Evolutionary conservation across 2,329 filamentous ascomycete species (phyloP).

Genomic region (Diaporthe caulivora): DNA sequence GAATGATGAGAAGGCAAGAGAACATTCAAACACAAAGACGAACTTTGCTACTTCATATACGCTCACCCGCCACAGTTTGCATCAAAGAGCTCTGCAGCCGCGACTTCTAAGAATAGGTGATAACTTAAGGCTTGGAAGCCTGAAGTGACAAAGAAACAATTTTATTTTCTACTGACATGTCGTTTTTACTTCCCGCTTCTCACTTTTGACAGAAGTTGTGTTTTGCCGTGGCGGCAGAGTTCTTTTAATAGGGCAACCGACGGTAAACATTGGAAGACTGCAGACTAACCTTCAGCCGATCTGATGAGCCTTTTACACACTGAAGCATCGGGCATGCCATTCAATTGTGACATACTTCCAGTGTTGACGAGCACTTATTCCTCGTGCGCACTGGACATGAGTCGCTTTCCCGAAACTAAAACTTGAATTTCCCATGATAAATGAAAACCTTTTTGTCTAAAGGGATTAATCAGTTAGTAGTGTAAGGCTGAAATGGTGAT

Average conservation of each 20-base stretch:
- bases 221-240: background rate
- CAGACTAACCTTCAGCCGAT: background rate
- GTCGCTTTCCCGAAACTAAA: too few relatives aligned
- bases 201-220: background rate
- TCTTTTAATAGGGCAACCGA: background rate
- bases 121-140: background rate
- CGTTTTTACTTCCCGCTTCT: background rate
- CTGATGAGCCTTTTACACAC: too few relatives aligned
- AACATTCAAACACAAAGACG: background rate
- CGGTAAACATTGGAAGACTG: too few relatives aligned
- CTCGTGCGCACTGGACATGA: too few relatives aligned
- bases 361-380: too few relatives aligned
- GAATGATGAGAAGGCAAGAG: background rate
- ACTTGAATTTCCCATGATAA: too few relatives aligned
- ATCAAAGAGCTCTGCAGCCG: conserved; percentile 1
- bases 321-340: too few relatives aligned
- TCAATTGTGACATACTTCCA: too few relatives aligned
- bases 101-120: background rate
- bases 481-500: too few relatives aligned
- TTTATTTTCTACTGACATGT: background rate
- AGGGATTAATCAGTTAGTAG: too few relatives aligned
- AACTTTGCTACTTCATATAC: background rate
- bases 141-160: conserved; percentile 18
- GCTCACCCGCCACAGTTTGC: too few relatives aligned
- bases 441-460: too few relatives aligned